phyloP scores from a whole-genome alignment of 1,139 yeast species.

The Pichia sp. region DNA sequence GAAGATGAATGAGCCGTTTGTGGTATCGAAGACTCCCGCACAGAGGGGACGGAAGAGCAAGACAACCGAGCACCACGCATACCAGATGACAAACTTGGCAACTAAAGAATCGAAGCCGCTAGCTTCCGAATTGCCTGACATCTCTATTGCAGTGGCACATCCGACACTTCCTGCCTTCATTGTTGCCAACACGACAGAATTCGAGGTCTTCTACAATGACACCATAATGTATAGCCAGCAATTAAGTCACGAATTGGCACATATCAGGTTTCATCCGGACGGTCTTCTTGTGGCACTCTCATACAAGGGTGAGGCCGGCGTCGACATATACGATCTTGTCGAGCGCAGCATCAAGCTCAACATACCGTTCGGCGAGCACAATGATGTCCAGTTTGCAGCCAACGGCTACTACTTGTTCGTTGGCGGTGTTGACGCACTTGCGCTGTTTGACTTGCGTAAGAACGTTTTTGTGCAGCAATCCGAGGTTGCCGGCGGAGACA shows the following conservation, averaged over 20 bases:
- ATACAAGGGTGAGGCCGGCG: constrained; percentile 33
- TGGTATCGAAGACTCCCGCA: background rate
- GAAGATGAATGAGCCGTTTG: constrained; percentile 12
- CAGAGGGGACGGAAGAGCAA: constrained; percentile 3
- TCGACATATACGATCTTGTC: constrained; percentile 39
- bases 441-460: constrained; percentile 15
- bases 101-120: constrained; percentile 1
- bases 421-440: background rate
- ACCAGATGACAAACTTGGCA: constrained; percentile 4
- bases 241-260: constrained; percentile 1
- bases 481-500: background rate
- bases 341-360: constrained; percentile 14
- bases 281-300: constrained; percentile 59
- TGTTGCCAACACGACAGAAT: constrained; percentile 15
- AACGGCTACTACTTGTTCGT: constrained; percentile 18
- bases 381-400: constrained; percentile 23
- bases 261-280: constrained; percentile 50
- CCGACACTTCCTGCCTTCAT: constrained; percentile 26
- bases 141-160: constrained; percentile 17
- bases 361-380: constrained; percentile 24
- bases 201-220: constrained; percentile 17
- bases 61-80: constrained; percentile 2
- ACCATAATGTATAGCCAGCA: constrained; percentile 12
- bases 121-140: constrained; percentile 1
- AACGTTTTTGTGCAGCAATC: constrained; percentile 6